These are phyloP conservation scores for Talaromyces sp. DNA, from an alignment of 2,329 filamentous ascomycete species.

Conservation along the genomic window DNA sequence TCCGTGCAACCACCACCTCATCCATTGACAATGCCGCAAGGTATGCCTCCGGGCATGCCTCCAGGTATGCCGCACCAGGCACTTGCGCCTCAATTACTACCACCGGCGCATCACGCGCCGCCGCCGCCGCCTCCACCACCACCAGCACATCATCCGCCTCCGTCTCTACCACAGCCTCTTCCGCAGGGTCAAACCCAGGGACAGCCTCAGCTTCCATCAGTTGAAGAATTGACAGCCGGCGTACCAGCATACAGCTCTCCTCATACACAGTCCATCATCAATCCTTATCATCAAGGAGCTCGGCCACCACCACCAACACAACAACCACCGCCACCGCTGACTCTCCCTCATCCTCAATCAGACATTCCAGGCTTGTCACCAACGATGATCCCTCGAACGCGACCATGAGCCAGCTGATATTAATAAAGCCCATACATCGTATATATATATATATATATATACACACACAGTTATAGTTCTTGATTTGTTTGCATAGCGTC, in stretches of 20 bases:
- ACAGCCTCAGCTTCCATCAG: conserved; percentile 37
- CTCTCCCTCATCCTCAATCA: conserved; percentile 28
- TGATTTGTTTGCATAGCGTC: conserved; percentile 37
- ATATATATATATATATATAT: no score
- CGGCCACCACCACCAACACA: conserved; percentile 22
- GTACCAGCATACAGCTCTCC: conserved; percentile 44
- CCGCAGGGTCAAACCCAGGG: conserved; percentile 31
- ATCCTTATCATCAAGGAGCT: conserved; percentile 27
- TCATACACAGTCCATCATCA: conserved; percentile 32
- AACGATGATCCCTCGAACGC: conserved; percentile 35
- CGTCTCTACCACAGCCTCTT: conserved; percentile 3
- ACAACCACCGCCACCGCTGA: conserved; percentile 30
- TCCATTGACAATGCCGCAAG: background rate
- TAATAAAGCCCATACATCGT: background rate
- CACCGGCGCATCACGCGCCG: background rate
- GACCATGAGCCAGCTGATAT: conserved; percentile 25
- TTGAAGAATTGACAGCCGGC: conserved; percentile 47
- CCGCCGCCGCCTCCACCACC: conserved; percentile 2
- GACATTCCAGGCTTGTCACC: conserved; percentile 31
- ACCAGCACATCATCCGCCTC: background rate
- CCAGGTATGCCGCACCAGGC: conserved; percentile 17
- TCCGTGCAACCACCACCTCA: conserved; percentile 9
- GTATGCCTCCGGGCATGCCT: conserved; percentile 1
- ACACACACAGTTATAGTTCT: no score
- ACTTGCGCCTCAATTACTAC: conserved; percentile 19